These are phyloP conservation scores for Lachancea fermentati DNA, from an alignment of 805 yeast species.

Conservation along the genomic window DNA sequence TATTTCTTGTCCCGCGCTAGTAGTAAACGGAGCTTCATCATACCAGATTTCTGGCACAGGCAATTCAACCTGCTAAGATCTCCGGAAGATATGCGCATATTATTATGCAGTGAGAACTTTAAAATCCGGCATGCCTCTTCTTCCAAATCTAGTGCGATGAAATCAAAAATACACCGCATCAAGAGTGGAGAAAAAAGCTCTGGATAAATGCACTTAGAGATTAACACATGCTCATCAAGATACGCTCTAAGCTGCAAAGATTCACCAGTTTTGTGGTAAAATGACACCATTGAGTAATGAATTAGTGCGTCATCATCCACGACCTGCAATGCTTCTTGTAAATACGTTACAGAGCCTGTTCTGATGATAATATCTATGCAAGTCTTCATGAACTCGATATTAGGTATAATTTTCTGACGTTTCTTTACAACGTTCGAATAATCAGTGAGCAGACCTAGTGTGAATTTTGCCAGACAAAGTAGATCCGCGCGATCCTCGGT, in stretches of 20 bases:
- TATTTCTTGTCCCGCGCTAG: background rate
- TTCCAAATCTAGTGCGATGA: constrained; percentile 7
- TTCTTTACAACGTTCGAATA: constrained; percentile 8
- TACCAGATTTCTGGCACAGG: constrained; percentile 16
- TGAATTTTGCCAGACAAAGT: constrained; percentile 17
- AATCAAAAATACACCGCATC: constrained; percentile 3
- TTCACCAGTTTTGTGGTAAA: constrained; percentile 23
- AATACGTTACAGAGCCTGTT: constrained; percentile 15
- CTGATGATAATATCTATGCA: constrained; percentile 10
- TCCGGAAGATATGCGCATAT: constrained; percentile 5
- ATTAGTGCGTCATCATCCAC: constrained; percentile 6
- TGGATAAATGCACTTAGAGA: background rate
- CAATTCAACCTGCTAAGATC: constrained; percentile 9
- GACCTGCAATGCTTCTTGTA: constrained; percentile 7
- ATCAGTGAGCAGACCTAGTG: constrained; percentile 14
- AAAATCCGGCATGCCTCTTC: constrained; percentile 3
- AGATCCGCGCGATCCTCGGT: constrained; percentile 4
- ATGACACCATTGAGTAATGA: constrained; percentile 13
- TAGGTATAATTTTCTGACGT: constrained; percentile 1
- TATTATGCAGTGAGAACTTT: background rate
- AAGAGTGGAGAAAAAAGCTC: constrained; percentile 7
- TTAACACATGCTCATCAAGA: constrained; percentile 1
- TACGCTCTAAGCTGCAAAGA: constrained; percentile 12
- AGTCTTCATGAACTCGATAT: constrained; percentile 3
- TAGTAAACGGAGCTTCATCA: constrained; percentile 8